Evolutionary conservation across 1,139 yeast species (phyloP), one percentile per base, ranked within the genome.

Genomic region (Scheffersomyces insectosa): DNA sequence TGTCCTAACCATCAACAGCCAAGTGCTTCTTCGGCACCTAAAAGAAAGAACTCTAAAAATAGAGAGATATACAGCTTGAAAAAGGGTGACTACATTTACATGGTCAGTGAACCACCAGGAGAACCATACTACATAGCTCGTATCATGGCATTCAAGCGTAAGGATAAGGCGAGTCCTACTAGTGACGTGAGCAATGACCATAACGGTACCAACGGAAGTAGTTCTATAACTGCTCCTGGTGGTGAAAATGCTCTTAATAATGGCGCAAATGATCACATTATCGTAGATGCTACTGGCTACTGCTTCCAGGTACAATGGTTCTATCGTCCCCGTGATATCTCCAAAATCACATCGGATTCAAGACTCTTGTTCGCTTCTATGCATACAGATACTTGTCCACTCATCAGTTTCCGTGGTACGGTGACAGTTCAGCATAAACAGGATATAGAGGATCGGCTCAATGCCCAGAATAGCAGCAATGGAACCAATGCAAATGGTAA

Each of bases 51-150:
- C 36, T 11, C 43, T 4, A 56, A 49, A 23, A 44, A 44, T 3
- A 55, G 49, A 14, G 50, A 50, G 27, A 33, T 47, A 1, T 65
- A 66, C 42, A 59, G 56, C 34, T 50, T 80, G 15, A 50, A 51
- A 6, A 79, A 79, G 47, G 81, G 80, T 20, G 96, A 91, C 45
- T 84, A 77, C 50, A 85, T 91, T 5, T 91, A 88, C 60, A 83
- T 93, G 81, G 76, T 90, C 23, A 83, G 95, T 50, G 97, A 89
- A 60, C 97, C 97, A 0, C 93, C 97, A 0, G 95, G 96, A 1
- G 98, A 91, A 55, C 97, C 98, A 0, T 91, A 88, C 66, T 90
- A 88, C 57, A 80, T 93, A 38, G 98, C 96, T 0, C 72, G 95
- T 42, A 77, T 93, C 39, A 79, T 88, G 77, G 95, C 91, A 23